Percentiles rank a stretch among this genome's conserved stretches.
Conservation (phyloP, 345 rosid genomes). For the Sisymbrium irio region DNA sequence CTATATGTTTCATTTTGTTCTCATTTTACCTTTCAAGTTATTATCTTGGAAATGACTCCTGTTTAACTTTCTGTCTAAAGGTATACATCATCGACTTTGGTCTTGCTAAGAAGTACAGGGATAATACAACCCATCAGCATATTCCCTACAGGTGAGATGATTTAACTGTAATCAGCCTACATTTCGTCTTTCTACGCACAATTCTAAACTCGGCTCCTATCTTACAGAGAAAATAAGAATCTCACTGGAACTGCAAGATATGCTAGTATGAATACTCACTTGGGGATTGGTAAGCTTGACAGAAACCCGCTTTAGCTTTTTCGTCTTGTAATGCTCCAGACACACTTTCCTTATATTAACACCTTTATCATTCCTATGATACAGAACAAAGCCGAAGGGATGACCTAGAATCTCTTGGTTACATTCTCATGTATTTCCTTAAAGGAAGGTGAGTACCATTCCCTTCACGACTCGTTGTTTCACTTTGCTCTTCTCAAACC, state of each 20-base stretch:
- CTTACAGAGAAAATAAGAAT: constrained; percentile 87
- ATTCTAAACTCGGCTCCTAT: background rate
- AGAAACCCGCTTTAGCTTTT: background rate
- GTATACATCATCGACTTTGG: constrained; percentile 90
- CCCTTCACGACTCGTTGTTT: background rate
- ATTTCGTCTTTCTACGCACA: background rate
- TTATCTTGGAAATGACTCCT: background rate
- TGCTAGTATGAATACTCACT: constrained; percentile 99
- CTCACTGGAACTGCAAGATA: constrained; percentile 99
- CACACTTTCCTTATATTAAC: background rate
- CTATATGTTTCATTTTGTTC: background rate
- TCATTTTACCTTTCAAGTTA: background rate
- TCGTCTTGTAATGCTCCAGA: background rate
- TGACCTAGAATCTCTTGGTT: constrained; percentile 97
- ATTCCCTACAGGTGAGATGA: constrained; percentile 74
- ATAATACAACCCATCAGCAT: constrained; percentile 79
- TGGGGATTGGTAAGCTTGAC: constrained; percentile 75
- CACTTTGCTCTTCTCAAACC: background rate
- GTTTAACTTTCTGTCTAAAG: constrained; percentile 34
- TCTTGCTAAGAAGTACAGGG: constrained; percentile 91
- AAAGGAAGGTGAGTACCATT: constrained; percentile 75
- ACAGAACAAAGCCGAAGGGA: constrained; percentile 99
- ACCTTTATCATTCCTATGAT: background rate
- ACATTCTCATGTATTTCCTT: constrained; percentile 89
- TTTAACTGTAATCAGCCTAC: background rate